Percentiles rank a stretch among this genome's conserved stretches.
phyloP scores from a whole-genome alignment of 306 rosid genomes.

The Trifolium subterraneum region DNA sequence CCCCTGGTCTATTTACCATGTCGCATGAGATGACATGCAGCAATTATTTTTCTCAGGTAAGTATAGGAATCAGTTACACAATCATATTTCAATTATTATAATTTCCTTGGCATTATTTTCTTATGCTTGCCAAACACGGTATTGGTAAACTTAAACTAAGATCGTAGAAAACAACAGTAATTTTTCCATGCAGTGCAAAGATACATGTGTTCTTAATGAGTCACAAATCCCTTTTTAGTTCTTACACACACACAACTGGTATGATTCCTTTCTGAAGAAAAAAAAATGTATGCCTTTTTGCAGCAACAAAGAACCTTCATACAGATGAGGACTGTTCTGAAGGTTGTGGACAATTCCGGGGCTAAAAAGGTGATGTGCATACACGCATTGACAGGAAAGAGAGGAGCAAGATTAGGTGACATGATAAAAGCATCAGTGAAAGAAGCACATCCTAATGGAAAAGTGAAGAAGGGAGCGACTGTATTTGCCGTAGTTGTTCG shows the following conservation, averaged over 20 bases:
- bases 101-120: background rate
- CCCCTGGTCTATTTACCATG: constrained; percentile 50
- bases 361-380: constrained; percentile 96
- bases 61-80: constrained; percentile 20
- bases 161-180: background rate
- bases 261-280: background rate
- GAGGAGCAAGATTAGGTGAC: constrained; percentile 93
- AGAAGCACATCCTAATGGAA: constrained; percentile 92
- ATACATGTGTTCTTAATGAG: background rate
- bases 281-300: constrained; percentile 9
- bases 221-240: constrained; percentile 7
- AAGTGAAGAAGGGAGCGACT: constrained; percentile 78
- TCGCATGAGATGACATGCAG: constrained; percentile 55
- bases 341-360: constrained; percentile 89
- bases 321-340: constrained; percentile 92
- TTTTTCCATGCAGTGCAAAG: constrained; percentile 18
- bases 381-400: constrained; percentile 84
- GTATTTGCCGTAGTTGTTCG: constrained; percentile 83
- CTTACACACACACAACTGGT: background rate
- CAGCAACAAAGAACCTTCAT: constrained; percentile 86
- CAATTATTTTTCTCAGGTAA: constrained; percentile 71
- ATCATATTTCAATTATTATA: constrained; percentile 1
- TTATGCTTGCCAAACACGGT: constrained; percentile 23
- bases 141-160: constrained; percentile 4
- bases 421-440: constrained; percentile 86